A percentile compares a stretch with the other conserved stretches of the same genome.
These are phyloP conservation scores for Leccinum fallax DNA, from an alignment of 1,284 basidiomycete species.

Conservation along the genomic window DNA sequence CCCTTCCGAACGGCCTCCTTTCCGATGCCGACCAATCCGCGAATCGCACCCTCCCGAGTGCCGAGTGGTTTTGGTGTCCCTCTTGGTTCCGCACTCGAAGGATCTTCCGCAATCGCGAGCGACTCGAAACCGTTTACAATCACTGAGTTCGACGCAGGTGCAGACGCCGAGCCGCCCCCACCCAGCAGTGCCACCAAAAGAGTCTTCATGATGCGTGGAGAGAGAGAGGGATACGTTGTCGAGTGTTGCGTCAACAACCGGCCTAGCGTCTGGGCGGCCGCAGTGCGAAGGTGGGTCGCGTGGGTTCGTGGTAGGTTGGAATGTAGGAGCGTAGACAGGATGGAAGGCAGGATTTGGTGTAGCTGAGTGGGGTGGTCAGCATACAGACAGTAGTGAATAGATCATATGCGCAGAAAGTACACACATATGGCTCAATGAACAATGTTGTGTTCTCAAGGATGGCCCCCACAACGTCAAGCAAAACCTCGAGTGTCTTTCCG, in stretches of 20 bases:
- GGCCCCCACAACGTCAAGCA: constrained; percentile 82
- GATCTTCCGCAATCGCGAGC: constrained; percentile 22
- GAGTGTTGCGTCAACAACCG: constrained; percentile 76
- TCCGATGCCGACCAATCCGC: constrained; percentile 82
- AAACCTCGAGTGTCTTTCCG: constrained; percentile 70
- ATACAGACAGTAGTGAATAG: not conserved
- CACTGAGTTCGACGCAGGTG: constrained; percentile 13
- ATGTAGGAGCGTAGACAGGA: constrained; percentile 89
- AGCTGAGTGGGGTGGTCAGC: constrained; percentile 53
- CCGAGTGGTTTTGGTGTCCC: constrained; percentile 70
- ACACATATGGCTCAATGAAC: constrained; percentile 96
- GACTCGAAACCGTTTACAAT: constrained; percentile 34
- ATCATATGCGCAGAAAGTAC: constrained; percentile 35
- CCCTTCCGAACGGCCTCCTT: constrained; percentile 82
- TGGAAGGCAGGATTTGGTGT: constrained; percentile 93
- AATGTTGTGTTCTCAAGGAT: constrained; percentile 83
- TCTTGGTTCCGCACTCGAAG: constrained; percentile 19
- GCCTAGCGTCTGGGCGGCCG: constrained; percentile 82
- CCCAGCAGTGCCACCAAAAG: constrained; percentile 81
- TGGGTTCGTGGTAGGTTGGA: constrained; percentile 71
- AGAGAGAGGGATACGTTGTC: constrained; percentile 84
- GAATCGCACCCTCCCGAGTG: constrained; percentile 83
- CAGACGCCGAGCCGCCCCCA: constrained; percentile 15
- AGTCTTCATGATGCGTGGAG: constrained; percentile 91
- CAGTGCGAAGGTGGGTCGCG: constrained; percentile 67